Conservation (phyloP, 139 green algal genomes). For the Zygnema cylindricum region DNA sequence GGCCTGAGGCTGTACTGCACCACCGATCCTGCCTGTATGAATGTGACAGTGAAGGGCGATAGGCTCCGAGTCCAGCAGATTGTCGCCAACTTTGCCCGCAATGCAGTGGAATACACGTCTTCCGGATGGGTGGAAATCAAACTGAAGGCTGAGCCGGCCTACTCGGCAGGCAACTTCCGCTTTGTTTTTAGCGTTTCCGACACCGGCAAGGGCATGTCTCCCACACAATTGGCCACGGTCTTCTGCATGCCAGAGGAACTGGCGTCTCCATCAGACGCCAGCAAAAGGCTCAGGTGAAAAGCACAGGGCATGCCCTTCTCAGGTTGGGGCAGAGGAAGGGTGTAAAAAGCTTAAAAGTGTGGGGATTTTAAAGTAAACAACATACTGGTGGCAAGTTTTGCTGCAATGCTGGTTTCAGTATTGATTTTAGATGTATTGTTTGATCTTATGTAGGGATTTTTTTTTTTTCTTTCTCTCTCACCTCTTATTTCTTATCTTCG, state of each 20-base stretch:
- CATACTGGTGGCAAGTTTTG: too few species aligned
- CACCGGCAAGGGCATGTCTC: conserved; percentile 26
- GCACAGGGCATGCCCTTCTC: background rate
- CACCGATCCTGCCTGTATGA: background rate
- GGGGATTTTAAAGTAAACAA: too few species aligned
- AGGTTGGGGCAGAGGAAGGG: too few species aligned
- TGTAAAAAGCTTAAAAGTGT: too few species aligned
- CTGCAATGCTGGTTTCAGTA: too few species aligned
- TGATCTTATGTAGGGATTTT: too few species aligned
- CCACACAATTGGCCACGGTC: background rate
- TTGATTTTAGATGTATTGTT: too few species aligned
- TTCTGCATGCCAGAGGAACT: background rate
- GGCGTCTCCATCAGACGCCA: background rate
- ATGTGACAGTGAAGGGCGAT: conserved; percentile 31
- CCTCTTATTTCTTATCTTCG: too few species aligned
- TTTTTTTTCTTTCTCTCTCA: too few species aligned
- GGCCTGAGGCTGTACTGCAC: conserved; percentile 31
- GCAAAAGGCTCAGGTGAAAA: too few species aligned
- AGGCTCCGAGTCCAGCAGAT: conserved; percentile 49
- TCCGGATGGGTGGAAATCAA: conserved; percentile 45
- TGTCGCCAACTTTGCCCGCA: conserved; percentile 40
- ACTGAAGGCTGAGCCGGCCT: conserved; percentile 10
- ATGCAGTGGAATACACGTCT: conserved; percentile 41
- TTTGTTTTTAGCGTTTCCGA: conserved; percentile 43
- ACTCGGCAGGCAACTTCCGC: background rate